phyloP scores from a whole-genome alignment of 208 protist species.

The Zelonia costaricensis region DNA sequence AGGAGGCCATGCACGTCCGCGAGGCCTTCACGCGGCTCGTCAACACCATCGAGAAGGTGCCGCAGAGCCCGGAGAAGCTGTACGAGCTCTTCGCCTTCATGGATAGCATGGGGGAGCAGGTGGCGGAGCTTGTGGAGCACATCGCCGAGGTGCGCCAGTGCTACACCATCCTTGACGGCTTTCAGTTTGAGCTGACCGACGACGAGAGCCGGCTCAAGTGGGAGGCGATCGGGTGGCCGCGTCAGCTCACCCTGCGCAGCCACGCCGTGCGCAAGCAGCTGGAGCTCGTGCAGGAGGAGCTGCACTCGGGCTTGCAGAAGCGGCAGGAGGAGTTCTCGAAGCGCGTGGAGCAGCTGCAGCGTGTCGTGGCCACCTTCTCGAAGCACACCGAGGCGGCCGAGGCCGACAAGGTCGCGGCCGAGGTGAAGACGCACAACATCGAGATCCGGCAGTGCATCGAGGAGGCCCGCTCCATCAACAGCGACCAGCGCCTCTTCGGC shows the following conservation, averaged over 20 bases:
- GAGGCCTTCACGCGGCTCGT: slow-evolving; percentile 90
- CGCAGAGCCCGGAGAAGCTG: slow-evolving; percentile 89
- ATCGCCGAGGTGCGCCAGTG: slow-evolving; percentile 92
- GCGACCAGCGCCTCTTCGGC: slow-evolving; percentile 94
- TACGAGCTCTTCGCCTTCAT: slow-evolving; percentile 92
- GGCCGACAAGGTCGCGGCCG: slow-evolving; percentile 92
- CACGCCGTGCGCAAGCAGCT: slow-evolving; percentile 80
- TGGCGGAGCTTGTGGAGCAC: slow-evolving; percentile 67
- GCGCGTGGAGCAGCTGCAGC: slow-evolving; percentile 91
- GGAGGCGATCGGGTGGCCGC: slow-evolving; percentile 94
- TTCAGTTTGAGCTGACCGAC: slow-evolving; percentile 92
- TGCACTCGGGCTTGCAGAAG: slow-evolving; percentile 89
- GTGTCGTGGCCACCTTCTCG: slow-evolving; percentile 92
- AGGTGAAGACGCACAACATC: slow-evolving; percentile 95
- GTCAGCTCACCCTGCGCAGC: slow-evolving; percentile 81
- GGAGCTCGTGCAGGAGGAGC: slow-evolving; percentile 91
- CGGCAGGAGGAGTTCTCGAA: slow-evolving; percentile 95
- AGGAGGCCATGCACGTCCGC: slow-evolving; percentile 65
- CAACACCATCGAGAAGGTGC: slow-evolving; percentile 76
- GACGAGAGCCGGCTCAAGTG: slow-evolving; percentile 95
- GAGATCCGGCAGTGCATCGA: slow-evolving; percentile 94
- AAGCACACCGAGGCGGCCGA: slow-evolving; percentile 92
- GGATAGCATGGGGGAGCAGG: slow-evolving; percentile 76
- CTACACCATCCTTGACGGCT: slow-evolving; percentile 94
- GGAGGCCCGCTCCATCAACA: slow-evolving; percentile 93